Conservation (phyloP, 208 protist species). For the Acanthamoeba divionensis region DNA sequence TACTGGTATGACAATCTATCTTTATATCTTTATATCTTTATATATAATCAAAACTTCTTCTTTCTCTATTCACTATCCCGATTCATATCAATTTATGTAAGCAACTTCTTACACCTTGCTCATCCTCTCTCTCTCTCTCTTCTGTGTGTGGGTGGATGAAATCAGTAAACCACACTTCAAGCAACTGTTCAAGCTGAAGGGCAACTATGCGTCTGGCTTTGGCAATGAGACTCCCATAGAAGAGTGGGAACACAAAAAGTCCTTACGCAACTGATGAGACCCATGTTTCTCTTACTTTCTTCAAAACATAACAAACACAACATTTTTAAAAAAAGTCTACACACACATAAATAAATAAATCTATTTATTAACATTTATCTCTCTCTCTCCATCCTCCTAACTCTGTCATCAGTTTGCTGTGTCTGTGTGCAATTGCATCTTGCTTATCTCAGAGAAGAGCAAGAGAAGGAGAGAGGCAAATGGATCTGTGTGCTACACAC, state of each 20-base stretch:
- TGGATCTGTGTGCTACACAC: too few species aligned
- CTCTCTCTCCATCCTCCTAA: too few species aligned
- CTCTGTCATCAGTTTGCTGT: too few species aligned
- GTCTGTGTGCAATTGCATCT: too few species aligned
- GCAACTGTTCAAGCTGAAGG: conserved; percentile 67
- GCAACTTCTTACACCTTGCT: background rate
- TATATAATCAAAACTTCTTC: background rate
- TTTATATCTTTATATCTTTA: background rate
- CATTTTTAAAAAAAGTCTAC: too few species aligned
- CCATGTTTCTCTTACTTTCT: too few species aligned
- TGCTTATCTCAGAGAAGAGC: too few species aligned
- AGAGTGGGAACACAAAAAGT: conserved; percentile 17
- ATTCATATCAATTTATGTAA: too few species aligned
- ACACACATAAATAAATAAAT: too few species aligned
- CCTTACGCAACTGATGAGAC: background rate
- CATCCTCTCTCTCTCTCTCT: background rate
- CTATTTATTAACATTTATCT: too few species aligned
- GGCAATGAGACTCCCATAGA: conserved; percentile 15
- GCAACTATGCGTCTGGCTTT: conserved; percentile 65
- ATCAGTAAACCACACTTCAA: conserved; percentile 72
- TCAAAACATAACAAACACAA: too few species aligned
- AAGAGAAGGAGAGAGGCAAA: too few species aligned
- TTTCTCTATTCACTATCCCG: background rate
- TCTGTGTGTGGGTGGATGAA: background rate
- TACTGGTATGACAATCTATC: conserved; percentile 47